phyloP scores from a whole-genome alignment of 2,329 filamentous ascomycete species.

The Colletotrichum camelliae region DNA sequence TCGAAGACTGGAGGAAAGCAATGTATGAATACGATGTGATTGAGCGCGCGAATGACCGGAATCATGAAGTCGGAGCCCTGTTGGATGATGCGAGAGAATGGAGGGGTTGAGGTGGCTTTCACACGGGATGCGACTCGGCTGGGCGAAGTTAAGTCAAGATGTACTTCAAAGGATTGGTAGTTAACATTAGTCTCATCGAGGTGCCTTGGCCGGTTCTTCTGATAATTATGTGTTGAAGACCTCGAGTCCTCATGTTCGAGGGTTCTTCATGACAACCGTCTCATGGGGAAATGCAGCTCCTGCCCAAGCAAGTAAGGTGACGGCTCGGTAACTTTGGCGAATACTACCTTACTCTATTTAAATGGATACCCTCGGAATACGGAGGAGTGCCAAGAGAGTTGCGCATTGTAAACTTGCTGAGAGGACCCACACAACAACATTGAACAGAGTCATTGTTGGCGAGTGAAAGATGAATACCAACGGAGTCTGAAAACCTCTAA shows the following conservation, averaged over 20 bases:
- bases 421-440: not conserved
- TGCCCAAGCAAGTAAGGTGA: not conserved
- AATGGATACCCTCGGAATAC: not conserved
- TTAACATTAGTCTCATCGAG: too few relatives aligned
- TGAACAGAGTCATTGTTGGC: not conserved
- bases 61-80: not conserved
- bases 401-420: not conserved
- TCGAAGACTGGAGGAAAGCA: not conserved
- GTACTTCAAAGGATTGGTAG: too few relatives aligned
- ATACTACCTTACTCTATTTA: not conserved
- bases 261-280: not conserved
- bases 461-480: not conserved
- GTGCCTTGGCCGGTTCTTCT: too few relatives aligned
- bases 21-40: not conserved
- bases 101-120: not conserved
- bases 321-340: not conserved
- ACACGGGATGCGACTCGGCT: not conserved
- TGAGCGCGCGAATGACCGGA: not conserved
- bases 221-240: too few relatives aligned
- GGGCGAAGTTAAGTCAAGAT: too few relatives aligned
- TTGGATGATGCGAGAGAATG: not conserved
- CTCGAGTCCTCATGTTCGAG: too few relatives aligned
- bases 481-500: rapidly evolving
- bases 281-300: not conserved
- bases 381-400: not conserved